phyloP scores from a whole-genome alignment of 306 rosid genomes.

The Dryas octopetala region DNA sequence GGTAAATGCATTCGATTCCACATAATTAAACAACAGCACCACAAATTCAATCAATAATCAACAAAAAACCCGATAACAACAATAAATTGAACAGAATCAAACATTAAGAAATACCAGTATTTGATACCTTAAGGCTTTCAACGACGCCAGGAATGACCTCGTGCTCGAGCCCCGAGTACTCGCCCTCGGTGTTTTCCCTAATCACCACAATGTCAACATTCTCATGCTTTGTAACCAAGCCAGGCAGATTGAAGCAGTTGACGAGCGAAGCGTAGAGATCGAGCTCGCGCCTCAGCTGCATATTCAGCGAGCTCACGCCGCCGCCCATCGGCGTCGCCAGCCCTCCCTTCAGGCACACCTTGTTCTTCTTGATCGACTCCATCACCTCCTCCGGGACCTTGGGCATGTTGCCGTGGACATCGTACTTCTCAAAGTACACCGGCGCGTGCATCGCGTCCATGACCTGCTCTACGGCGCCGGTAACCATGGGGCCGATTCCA shows the following conservation, averaged over 20 bases:
- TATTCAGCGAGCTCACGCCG: constrained; percentile 73
- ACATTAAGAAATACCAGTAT: background rate
- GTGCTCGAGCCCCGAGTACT: constrained; percentile 83
- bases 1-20: background rate
- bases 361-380: constrained; percentile 77
- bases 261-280: constrained; percentile 95
- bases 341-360: constrained; percentile 86
- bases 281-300: constrained; percentile 77
- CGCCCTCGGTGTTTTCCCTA: constrained; percentile 87
- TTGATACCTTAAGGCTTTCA: constrained; percentile 78
- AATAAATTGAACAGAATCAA: background rate
- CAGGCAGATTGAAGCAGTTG: constrained; percentile 72
- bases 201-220: constrained; percentile 84
- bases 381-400: constrained; percentile 59
- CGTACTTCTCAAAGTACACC: constrained; percentile 63
- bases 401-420: constrained; percentile 69
- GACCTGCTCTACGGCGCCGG: constrained; percentile 80
- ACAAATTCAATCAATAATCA: background rate
- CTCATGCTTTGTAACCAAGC: constrained; percentile 64
- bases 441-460: constrained; percentile 93
- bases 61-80: constrained; percentile 1
- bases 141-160: constrained; percentile 95
- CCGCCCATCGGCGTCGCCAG: constrained; percentile 82
- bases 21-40: background rate
- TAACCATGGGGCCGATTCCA: constrained; percentile 76